These are phyloP conservation scores for Decorospora gaudefroyi DNA, from an alignment of 2,329 filamentous ascomycete genomes.

Conservation along the genomic window DNA sequence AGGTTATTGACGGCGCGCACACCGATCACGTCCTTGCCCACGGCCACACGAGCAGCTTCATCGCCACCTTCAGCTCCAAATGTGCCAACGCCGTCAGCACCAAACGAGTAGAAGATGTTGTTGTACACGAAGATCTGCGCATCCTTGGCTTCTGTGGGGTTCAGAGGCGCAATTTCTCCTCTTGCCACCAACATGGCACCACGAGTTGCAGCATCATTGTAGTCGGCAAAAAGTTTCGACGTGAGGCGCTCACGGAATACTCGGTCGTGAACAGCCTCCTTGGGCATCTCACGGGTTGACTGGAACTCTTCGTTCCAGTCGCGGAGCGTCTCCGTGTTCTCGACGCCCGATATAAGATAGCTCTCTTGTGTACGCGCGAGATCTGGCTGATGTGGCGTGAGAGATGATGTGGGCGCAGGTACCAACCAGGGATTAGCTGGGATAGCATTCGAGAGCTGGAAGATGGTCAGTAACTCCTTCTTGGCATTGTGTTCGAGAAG, in stretches of 20 bases:
- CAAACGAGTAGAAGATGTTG: constrained; percentile 99
- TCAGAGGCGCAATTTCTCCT: constrained; percentile 89
- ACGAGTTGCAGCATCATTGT: constrained; percentile 90
- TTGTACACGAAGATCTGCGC: constrained; percentile 99
- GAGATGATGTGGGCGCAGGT: constrained; percentile 65
- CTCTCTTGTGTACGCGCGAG: constrained; percentile 90
- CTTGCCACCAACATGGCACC: constrained; percentile 90
- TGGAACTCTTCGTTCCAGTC: constrained; percentile 99
- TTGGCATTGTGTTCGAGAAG: constrained; percentile 83
- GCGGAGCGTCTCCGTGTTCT: constrained; percentile 90
- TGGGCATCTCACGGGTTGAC: constrained; percentile 90
- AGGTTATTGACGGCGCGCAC: constrained; percentile 96
- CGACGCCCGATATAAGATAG: constrained; percentile 84
- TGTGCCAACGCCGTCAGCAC: constrained; percentile 94
- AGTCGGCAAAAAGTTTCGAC: constrained; percentile 96
- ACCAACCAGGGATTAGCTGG: constrained; percentile 93
- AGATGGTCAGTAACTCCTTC: constrained; percentile 86
- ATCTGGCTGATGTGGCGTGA: constrained; percentile 76
- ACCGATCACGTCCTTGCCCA: constrained; percentile 93
- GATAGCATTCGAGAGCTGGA: constrained; percentile 93
- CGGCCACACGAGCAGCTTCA: constrained; percentile 92
- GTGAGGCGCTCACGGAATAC: constrained; percentile 94
- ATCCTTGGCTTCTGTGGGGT: constrained; percentile 89
- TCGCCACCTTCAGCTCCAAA: constrained; percentile 96
- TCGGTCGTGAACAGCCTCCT: constrained; percentile 90